Evolutionary conservation across 1,284 basidiomycete genomes (phyloP), one percentile per base, ranked within the genome.

Genomic region (Hymenochaete sp.): DNA sequence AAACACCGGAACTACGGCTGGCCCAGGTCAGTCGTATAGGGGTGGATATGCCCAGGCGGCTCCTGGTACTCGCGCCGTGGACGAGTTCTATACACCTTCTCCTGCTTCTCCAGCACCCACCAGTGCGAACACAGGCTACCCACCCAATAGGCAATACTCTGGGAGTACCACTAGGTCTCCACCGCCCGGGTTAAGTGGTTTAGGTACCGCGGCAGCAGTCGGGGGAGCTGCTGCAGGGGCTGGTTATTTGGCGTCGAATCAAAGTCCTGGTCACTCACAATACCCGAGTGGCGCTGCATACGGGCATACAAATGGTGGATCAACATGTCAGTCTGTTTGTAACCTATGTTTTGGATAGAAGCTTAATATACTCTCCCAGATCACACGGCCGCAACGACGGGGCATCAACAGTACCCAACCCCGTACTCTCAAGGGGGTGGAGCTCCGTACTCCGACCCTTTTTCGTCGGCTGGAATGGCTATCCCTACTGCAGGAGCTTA

Each of bases 21-120:
- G n/a, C n/a, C 54, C 58, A 38, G 57, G 53, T 28, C 53, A 55
- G 35, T 57, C 56, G 16, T 71, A 70, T 51, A 57, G 66, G 22
- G 64, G 71, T 45, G 82, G 82, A 6, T 87, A 88, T 57, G 66
- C 73, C 1, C 79, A 74, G 50, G 81, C 70, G 18, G 62, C 76
- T 2, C 62, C 67, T 14, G 84, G 85, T 2, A 71, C 73, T 37
- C 73, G 82, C 31, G 75, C 84, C 4, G 70, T 87, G 3, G 84
- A 88, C 53, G 81, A 82, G 26, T 87, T 84, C 53, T 82, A 84
- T 56, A 68, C 68, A 41, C 55, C 64, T 9, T 56, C 68, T 16
- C 28, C 43, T 3, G 18, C 43, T 9, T 16, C 43, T 2, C 25
- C 21, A 3, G 19, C 59, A 52, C 29, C 51, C 59, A 10, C 56